phyloP scores from a whole-genome alignment of 164 flowering plant species.

The Piper longum region DNA sequence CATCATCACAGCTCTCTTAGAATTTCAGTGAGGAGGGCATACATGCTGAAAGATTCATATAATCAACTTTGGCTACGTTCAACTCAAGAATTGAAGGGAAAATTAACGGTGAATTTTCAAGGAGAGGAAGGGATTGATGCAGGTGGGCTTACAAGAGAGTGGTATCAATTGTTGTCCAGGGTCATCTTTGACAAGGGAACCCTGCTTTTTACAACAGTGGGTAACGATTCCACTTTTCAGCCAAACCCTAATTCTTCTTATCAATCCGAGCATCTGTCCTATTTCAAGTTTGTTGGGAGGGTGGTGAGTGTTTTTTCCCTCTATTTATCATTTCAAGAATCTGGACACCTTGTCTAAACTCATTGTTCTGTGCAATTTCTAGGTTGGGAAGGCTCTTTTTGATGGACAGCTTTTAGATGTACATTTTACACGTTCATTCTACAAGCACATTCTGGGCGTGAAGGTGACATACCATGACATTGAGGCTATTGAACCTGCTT shows the following conservation, averaged over 20 bases:
- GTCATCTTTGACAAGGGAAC: slow-evolving; percentile 14
- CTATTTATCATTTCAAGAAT: neutral
- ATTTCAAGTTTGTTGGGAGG: slow-evolving; percentile 90
- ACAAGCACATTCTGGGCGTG: too few species aligned
- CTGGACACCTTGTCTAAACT: too few species aligned
- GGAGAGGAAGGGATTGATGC: slow-evolving; percentile 81
- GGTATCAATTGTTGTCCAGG: too few species aligned
- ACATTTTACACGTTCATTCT: too few species aligned
- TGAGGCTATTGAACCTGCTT: slow-evolving; percentile 65
- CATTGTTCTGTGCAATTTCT: neutral
- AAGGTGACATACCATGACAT: too few species aligned
- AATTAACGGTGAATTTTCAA: slow-evolving; percentile 89
- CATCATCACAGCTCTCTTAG: too few species aligned
- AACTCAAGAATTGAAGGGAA: slow-evolving; percentile 70
- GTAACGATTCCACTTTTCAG: slow-evolving; percentile 82
- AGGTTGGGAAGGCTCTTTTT: slow-evolving; percentile 93
- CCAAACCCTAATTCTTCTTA: slow-evolving; percentile 94
- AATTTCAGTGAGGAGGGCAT: too few species aligned
- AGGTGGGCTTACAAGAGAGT: too few species aligned
- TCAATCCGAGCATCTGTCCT: slow-evolving; percentile 95
- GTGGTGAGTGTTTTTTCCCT: slow-evolving; percentile 38
- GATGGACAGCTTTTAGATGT: slow-evolving; percentile 33
- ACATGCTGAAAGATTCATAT: slow-evolving; percentile 9
- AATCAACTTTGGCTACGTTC: slow-evolving; percentile 89
- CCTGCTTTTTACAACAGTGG: slow-evolving; percentile 89